A percentile compares a stretch with the other conserved stretches of the same genome.
Evolutionary conservation across 2,329 filamentous ascomycete genomes (phyloP).

Genomic region (Curvularia hawaiiensis): DNA sequence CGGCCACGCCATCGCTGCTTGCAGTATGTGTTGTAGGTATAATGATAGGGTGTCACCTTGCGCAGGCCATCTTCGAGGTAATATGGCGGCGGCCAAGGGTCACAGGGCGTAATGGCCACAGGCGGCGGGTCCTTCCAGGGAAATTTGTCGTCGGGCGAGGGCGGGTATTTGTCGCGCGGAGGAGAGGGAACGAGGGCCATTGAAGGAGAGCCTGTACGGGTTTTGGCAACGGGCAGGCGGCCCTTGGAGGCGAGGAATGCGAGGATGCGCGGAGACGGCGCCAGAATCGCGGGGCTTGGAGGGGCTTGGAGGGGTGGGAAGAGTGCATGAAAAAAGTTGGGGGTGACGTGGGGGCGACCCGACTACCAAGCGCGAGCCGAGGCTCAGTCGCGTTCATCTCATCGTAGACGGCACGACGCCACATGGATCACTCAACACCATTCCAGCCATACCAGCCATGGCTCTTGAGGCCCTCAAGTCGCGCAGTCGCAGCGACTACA

Average conservation of each 20-base stretch:
- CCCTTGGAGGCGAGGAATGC: slow-evolving; percentile 59
- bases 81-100: slow-evolving; percentile 72
- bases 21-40: slow-evolving; percentile 92
- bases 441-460: slow-evolving; percentile 24
- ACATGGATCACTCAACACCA: background rate
- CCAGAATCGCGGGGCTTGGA: slow-evolving; percentile 42
- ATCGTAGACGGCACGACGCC: slow-evolving; percentile 1
- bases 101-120: slow-evolving; percentile 55
- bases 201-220: slow-evolving; percentile 29
- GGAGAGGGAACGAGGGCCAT: slow-evolving; percentile 53
- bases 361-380: slow-evolving; percentile 7
- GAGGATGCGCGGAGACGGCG: slow-evolving; percentile 58
- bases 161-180: slow-evolving; percentile 38
- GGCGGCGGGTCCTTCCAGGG: slow-evolving; percentile 53
- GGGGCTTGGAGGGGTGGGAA: slow-evolving; percentile 12
- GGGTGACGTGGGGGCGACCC: background rate
- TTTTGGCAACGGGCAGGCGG: slow-evolving; percentile 37
- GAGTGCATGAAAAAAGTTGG: slow-evolving; percentile 7
- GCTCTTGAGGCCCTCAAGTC: slow-evolving; percentile 54
- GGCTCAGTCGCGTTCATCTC: background rate
- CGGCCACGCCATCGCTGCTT: slow-evolving; percentile 92
- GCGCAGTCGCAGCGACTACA: slow-evolving; percentile 73
- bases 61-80: slow-evolving; percentile 82
- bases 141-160: slow-evolving; percentile 41
- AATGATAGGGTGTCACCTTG: slow-evolving; percentile 85